Percentiles rank a stretch among this genome's conserved stretches.
phyloP scores from a whole-genome alignment of 345 rosid species.

The Lumnitzera littorea region DNA sequence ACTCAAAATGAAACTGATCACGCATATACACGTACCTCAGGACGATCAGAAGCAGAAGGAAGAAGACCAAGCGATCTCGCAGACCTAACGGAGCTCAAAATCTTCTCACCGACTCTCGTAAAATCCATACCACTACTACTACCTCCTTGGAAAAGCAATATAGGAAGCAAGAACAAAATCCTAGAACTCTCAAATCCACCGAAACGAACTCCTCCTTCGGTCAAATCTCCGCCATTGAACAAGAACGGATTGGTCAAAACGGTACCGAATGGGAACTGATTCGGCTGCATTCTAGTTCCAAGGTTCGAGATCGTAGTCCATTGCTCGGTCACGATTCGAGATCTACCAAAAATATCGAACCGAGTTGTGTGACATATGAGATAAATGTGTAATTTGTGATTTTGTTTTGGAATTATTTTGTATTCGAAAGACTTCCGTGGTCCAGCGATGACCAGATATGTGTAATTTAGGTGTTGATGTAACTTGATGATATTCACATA shows the following conservation, averaged over 20 bases:
- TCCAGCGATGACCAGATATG: no score
- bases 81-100: slow-evolving; percentile 87
- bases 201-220: slow-evolving; percentile 20
- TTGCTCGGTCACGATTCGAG: not conserved
- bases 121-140: slow-evolving; percentile 78
- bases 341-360: not conserved
- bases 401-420: no score
- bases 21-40: slow-evolving; percentile 50
- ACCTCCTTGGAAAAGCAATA: slow-evolving; percentile 68
- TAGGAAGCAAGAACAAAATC: slow-evolving; percentile 76
- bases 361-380: no score
- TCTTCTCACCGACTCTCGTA: slow-evolving; percentile 84
- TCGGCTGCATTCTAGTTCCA: slow-evolving; percentile 71
- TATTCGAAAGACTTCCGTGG: no score
- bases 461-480: no score
- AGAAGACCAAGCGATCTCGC: slow-evolving; percentile 87
- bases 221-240: slow-evolving; percentile 51
- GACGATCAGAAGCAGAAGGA: slow-evolving; percentile 76
- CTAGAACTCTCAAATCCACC: slow-evolving; percentile 71
- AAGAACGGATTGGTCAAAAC: slow-evolving; percentile 56
- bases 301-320: slow-evolving; percentile 20
- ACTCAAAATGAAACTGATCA: not conserved
- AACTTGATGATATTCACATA: no score
- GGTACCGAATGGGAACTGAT: slow-evolving; percentile 56
- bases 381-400: no score